Percentiles rank a stretch among this genome's conserved stretches.
phyloP scores from a whole-genome alignment of 306 rosid genomes.

The Inga leiocalycina region DNA sequence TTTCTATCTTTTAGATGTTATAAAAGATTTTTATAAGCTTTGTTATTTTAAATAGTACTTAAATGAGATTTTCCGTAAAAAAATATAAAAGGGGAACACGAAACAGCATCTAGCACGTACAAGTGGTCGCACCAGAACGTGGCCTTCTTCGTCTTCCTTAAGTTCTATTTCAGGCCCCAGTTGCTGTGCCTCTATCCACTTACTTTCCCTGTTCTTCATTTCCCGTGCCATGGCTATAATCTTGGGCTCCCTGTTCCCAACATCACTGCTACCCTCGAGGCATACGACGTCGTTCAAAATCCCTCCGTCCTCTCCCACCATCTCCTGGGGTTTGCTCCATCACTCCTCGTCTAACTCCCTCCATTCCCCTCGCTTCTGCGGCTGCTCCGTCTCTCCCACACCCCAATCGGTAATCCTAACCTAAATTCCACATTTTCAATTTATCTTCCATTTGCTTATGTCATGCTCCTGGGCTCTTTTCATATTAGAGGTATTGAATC shows the following conservation, averaged over 20 bases:
- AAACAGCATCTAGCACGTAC: not conserved
- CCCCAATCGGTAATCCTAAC: constrained; percentile 38
- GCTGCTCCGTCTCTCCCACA: constrained; percentile 16
- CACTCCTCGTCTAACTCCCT: not conserved
- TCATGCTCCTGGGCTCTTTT: not conserved
- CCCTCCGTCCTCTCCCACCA: not conserved
- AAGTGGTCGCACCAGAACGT: not conserved
- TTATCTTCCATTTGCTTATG: not conserved
- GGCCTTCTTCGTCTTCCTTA: not conserved
- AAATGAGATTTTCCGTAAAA: too few species aligned
- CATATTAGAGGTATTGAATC: not conserved
- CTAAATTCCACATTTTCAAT: not conserved
- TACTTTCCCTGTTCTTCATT: not conserved
- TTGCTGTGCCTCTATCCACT: not conserved
- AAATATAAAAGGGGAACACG: too few species aligned
- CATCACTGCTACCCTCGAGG: not conserved
- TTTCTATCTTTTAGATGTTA: too few species aligned
- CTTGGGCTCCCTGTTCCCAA: constrained; percentile 8
- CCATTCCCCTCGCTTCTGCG: constrained; percentile 13
- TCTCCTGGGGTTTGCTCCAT: not conserved
- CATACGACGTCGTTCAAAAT: constrained; percentile 5
- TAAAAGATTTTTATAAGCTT: too few species aligned
- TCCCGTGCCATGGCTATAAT: constrained; percentile 16
- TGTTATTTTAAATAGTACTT: too few species aligned
- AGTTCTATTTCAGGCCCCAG: not conserved